Conservation (phyloP, 495 filamentous ascomycete species). For the Daldinia childiae region DNA sequence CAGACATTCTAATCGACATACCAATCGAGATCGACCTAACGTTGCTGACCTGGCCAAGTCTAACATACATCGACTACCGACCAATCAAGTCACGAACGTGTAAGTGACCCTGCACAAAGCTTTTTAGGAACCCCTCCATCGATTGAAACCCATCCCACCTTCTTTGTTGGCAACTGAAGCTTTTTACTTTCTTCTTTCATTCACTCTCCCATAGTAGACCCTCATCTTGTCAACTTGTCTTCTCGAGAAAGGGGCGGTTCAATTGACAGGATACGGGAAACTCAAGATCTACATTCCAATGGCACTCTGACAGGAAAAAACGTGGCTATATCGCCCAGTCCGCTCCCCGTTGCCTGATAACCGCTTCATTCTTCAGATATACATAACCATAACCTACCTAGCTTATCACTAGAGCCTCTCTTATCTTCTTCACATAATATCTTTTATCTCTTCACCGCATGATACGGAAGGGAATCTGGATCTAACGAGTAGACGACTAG, state of each 20-base stretch:
- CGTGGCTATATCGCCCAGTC: slow-evolving; percentile 32
- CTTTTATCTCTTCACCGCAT: slow-evolving; percentile 48
- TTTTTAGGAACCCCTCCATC: slow-evolving; percentile 35
- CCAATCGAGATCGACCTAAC: slow-evolving; percentile 36
- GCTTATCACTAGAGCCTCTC: slow-evolving; percentile 12
- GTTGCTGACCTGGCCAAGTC: slow-evolving; percentile 33
- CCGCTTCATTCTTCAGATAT: slow-evolving; percentile 5
- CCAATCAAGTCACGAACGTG: slow-evolving; percentile 37
- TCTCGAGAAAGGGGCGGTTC: background rate
- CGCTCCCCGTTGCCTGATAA: slow-evolving; percentile 33
- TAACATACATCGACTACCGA: slow-evolving; percentile 26
- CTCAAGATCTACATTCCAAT: slow-evolving; percentile 26
- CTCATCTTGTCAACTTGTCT: slow-evolving; percentile 13
- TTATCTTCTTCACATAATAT: slow-evolving; percentile 19
- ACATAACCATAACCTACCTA: slow-evolving; percentile 4
- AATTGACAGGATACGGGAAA: slow-evolving; percentile 22
- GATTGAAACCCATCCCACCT: slow-evolving; percentile 7
- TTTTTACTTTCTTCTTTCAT: background rate
- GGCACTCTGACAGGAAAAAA: slow-evolving; percentile 32
- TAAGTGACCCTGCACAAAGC: slow-evolving; percentile 32
- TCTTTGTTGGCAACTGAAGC: slow-evolving; percentile 7
- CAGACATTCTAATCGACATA: slow-evolving; percentile 13
- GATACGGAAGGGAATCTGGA: slow-evolving; percentile 31
- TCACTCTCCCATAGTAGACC: background rate
- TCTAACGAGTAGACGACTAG: slow-evolving; percentile 36